These are phyloP conservation scores for Thuja plicata DNA, from an alignment of 83 land plant species.

Conservation along the genomic window DNA sequence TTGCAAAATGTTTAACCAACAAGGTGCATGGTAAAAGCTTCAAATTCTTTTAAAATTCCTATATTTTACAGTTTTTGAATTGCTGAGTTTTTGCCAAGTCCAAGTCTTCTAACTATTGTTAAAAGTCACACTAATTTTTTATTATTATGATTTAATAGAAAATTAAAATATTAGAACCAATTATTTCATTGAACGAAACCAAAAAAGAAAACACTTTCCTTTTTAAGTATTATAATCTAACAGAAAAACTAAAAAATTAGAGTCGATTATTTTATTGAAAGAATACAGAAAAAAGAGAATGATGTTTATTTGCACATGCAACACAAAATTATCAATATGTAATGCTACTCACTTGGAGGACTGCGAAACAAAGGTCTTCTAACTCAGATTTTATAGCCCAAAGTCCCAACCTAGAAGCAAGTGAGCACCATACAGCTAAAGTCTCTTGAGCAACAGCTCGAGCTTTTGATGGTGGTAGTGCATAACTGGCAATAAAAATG, in stretches of 20 bases:
- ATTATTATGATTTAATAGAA: too few relatives aligned
- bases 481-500: slow-evolving; percentile 58
- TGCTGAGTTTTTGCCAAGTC: too few relatives aligned
- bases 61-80: not conserved
- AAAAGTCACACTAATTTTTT: too few relatives aligned
- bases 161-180: too few relatives aligned
- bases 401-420: slow-evolving; percentile 91
- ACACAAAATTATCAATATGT: not conserved
- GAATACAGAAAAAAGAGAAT: not conserved
- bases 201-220: too few relatives aligned
- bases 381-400: slow-evolving; percentile 97
- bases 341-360: slow-evolving; percentile 64
- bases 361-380: slow-evolving; percentile 98
- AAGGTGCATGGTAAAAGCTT: too few relatives aligned
- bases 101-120: too few relatives aligned
- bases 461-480: slow-evolving; percentile 78
- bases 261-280: not conserved
- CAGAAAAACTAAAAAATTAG: not conserved
- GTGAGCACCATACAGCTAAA: slow-evolving; percentile 93
- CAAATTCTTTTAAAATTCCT: not conserved
- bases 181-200: too few relatives aligned
- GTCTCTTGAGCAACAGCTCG: slow-evolving; percentile 97
- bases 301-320: not conserved
- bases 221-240: not conserved
- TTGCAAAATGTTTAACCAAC: too few relatives aligned